Percentiles rank a stretch among this genome's conserved stretches.
Evolutionary conservation across 257 asterid species (phyloP).

Genomic region (Solanum sparsipilum): DNA sequence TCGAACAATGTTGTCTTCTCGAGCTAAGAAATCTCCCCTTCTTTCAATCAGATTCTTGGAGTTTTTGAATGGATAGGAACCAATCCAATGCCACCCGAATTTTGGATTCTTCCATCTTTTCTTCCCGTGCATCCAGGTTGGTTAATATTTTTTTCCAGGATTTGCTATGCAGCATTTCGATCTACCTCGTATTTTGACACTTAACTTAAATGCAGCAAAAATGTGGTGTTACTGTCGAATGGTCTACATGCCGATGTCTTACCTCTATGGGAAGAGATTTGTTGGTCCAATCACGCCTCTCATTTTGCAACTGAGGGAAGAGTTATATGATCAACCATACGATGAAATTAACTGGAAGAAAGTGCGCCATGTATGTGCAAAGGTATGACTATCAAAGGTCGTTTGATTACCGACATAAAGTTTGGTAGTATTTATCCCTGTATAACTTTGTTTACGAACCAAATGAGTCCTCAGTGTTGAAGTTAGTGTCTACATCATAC

Average conservation of each 20-base stretch:
- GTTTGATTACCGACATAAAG: not conserved
- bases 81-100: slow-evolving; percentile 79
- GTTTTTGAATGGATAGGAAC: slow-evolving; percentile 62
- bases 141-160: not conserved
- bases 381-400: slow-evolving; percentile 22
- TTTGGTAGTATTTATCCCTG: not conserved
- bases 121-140: slow-evolving; percentile 78
- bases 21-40: not conserved
- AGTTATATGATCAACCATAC: slow-evolving; percentile 52
- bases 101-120: slow-evolving; percentile 69
- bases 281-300: slow-evolving; percentile 68
- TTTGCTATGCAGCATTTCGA: not conserved
- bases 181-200: not conserved
- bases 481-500: not conserved
- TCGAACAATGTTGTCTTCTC: not conserved
- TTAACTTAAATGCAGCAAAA: slow-evolving; percentile 35
- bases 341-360: slow-evolving; percentile 48
- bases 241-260: slow-evolving; percentile 84
- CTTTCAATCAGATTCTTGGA: slow-evolving; percentile 42
- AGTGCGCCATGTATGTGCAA: slow-evolving; percentile 47
- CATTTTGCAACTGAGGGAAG: slow-evolving; percentile 44
- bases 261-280: slow-evolving; percentile 62
- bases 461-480: not conserved
- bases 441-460: not conserved
- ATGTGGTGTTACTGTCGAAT: slow-evolving; percentile 76